phyloP scores from a whole-genome alignment of 305 asterid species.

The Fraxinus dipetala region DNA sequence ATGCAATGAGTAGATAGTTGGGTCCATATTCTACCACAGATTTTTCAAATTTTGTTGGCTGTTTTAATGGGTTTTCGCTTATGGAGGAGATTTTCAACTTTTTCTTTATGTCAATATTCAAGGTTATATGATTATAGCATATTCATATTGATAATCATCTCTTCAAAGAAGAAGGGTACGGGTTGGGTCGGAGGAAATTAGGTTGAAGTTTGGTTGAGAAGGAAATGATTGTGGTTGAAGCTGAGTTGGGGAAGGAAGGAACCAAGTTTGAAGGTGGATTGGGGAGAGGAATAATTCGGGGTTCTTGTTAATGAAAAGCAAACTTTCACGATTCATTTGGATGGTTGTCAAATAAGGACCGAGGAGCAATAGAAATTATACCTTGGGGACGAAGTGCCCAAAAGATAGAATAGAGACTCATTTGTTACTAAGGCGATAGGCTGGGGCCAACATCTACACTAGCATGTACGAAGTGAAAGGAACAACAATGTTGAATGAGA shows the following conservation, averaged over 20 bases:
- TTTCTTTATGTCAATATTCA: neutral
- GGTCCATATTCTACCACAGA: neutral
- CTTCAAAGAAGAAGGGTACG: neutral
- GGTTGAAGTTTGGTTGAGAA: neutral
- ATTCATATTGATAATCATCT: neutral
- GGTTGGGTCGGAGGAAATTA: neutral
- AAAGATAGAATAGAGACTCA: neutral
- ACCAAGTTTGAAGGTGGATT: neutral
- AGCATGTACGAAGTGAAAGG: neutral
- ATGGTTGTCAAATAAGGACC: neutral
- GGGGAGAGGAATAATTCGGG: neutral
- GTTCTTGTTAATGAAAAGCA: neutral
- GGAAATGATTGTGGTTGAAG: neutral
- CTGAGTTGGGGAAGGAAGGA: neutral
- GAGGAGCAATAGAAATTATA: neutral
- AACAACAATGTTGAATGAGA: constrained; percentile 13
- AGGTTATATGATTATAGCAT: neutral
- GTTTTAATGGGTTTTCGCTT: neutral
- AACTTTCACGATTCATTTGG: neutral
- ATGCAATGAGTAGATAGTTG: neutral
- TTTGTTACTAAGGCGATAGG: neutral
- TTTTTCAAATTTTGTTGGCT: neutral
- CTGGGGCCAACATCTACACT: neutral
- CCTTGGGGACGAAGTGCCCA: neutral
- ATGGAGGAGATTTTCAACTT: neutral